Evolutionary conservation across 73 alveolate genomes (phyloP).

Genomic region (Paramecium primaurelia): DNA sequence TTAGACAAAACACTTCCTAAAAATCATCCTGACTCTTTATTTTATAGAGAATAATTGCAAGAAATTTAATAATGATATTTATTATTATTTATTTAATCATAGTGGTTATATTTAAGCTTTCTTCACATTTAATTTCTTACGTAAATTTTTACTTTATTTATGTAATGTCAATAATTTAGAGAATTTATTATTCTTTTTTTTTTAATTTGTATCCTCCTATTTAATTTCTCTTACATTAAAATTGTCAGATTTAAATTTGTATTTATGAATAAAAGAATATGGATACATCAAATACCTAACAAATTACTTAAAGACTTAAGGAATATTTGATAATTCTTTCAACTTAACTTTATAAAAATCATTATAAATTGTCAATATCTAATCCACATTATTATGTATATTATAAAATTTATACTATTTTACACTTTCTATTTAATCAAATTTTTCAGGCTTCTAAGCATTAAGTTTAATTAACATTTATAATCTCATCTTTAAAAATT

Average conservation of each 20-base stretch:
- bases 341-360: neutral
- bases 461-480: neutral
- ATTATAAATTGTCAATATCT: neutral
- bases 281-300: conserved; percentile 5
- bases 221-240: neutral
- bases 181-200: neutral
- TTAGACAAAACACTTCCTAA: neutral
- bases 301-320: neutral
- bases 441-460: neutral
- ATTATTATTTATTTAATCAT: neutral
- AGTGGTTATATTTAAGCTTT: conserved; percentile 2
- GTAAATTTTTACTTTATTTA: neutral
- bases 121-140: neutral
- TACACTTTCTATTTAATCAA: neutral
- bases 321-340: neutral
- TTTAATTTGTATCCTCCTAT: neutral
- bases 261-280: neutral
- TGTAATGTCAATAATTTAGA: neutral
- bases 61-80: neutral
- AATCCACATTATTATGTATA: neutral
- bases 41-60: conserved; percentile 38
- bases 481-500: neutral
- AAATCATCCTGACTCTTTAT: conserved; percentile 56
- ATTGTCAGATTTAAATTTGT: neutral
- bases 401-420: neutral